A percentile compares a stretch with the other conserved stretches of the same genome.
Conservation (phyloP, 169 alveolate species). For the Eimeria zaria region DNA sequence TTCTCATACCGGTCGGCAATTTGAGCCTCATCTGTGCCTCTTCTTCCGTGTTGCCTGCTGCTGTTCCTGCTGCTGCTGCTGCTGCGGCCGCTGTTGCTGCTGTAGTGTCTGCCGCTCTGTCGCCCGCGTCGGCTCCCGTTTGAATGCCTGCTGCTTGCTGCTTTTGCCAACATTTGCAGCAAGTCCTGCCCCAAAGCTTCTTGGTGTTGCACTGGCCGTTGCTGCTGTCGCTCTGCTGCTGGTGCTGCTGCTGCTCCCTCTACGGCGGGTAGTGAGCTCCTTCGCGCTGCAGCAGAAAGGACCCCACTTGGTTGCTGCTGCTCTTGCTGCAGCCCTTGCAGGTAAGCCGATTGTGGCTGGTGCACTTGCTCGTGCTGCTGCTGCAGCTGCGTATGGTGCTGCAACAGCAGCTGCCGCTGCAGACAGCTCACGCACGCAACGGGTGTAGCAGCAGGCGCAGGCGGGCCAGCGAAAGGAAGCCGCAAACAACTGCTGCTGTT, state of each 20-base stretch:
- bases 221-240: neutral
- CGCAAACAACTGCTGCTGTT: neutral
- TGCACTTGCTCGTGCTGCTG: constrained; percentile 6
- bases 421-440: constrained; percentile 36
- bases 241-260: constrained; percentile 3
- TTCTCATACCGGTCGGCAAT: neutral
- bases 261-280: neutral
- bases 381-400: neutral
- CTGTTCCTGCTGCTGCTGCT: neutral
- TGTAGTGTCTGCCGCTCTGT: neutral
- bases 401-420: constrained; percentile 30
- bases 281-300: neutral
- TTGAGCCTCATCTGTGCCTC: constrained; percentile 1
- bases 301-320: neutral
- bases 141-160: neutral
- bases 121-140: neutral
- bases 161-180: neutral
- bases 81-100: constrained; percentile 7
- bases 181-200: neutral
- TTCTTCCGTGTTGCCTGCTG: neutral
- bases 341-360: neutral
- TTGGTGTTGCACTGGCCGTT: neutral
- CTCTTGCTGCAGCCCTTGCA: neutral
- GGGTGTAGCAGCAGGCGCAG: neutral
- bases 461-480: neutral